A percentile compares a stretch with the other conserved stretches of the same genome.
phyloP scores from a whole-genome alignment of 2,329 filamentous ascomycete genomes.

The Atkinsonella hypoxylon region DNA sequence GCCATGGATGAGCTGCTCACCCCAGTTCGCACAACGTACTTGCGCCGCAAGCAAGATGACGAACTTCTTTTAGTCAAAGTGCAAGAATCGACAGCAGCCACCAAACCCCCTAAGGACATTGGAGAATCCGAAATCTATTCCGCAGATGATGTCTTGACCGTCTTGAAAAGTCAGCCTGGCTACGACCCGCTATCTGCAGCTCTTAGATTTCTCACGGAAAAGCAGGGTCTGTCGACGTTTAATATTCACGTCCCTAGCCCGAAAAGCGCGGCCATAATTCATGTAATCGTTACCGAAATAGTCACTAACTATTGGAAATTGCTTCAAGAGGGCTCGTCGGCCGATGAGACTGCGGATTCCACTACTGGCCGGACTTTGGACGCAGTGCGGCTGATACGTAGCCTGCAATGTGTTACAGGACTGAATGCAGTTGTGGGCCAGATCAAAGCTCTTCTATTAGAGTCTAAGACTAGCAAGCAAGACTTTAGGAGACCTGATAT shows the following conservation, averaged over 20 bases:
- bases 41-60: slow-evolving; percentile 22
- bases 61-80: slow-evolving; percentile 27
- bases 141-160: slow-evolving; percentile 42
- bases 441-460: slow-evolving; percentile 48
- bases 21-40: slow-evolving; percentile 40
- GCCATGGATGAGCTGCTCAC: slow-evolving; percentile 45
- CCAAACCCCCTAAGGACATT: slow-evolving; percentile 1
- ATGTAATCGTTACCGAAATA: slow-evolving; percentile 61
- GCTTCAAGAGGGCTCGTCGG: slow-evolving; percentile 34
- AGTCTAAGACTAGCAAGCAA: slow-evolving; percentile 28
- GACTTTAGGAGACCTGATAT: slow-evolving; percentile 29
- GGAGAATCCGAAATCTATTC: slow-evolving; percentile 14
- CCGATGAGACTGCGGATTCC: slow-evolving; percentile 4
- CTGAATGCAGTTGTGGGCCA: slow-evolving; percentile 66
- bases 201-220: slow-evolving; percentile 37
- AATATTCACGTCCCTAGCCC: slow-evolving; percentile 41
- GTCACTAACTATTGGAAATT: slow-evolving; percentile 72
- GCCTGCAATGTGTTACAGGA: slow-evolving; percentile 62
- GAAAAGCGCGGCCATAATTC: slow-evolving; percentile 60
- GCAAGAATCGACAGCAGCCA: slow-evolving; percentile 11
- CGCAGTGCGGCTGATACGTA: slow-evolving; percentile 42
- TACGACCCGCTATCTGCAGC: slow-evolving; percentile 41
- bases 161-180: slow-evolving; percentile 50
- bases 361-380: slow-evolving; percentile 20
- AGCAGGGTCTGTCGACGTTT: slow-evolving; percentile 12